Evolutionary conservation across 2,329 filamentous ascomycete species (phyloP), one percentile per base, ranked within the genome.

Genomic region (Nemania sp.): DNA sequence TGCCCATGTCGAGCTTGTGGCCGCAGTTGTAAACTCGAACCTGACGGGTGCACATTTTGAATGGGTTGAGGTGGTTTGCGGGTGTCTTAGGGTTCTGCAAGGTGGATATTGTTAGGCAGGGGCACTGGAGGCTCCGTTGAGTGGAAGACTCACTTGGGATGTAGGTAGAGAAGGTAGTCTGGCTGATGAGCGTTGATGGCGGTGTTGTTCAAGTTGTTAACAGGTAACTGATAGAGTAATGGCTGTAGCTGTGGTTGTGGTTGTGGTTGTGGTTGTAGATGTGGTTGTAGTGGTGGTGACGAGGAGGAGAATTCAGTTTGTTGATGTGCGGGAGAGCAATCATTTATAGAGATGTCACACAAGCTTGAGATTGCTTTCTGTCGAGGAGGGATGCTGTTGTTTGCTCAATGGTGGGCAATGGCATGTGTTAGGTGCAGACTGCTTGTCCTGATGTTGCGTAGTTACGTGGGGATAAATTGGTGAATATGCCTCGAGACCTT

Each of bases 31-130:
- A 69, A n/a, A n/a, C 10, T 1, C 60, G 54, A n/a, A 62, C 12
- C 58, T 69, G 69, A 9, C 55, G 37, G 10, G 64, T 69, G 62
- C 69, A 71, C 69, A 71, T 71, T 15, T 35, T 70, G 65, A 62
- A 61, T 2, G 42, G 42, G 32, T 53, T 25, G 21, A 17, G 9
- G 15, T 55, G 54, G 42, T 59, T 11, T 43, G 32, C 5, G 13
- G 15, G 37, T 20, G 12, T 20, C 5, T 11, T 18, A 29, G 17
- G 35, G 15, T 32, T 15, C 39, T 51, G n/a, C 18, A 45, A 21
- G 35, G 32, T 10, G 13, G 15, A 12, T 29, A 15, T 25, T 46
- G 13, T 7, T 63, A 50, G 57, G 59, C n/a, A 15, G 45, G 17
- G 40, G 39, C 32, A 7, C 11, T 40, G 25, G 32, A 5, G 32